Evolutionary conservation across 768 basidiomycete genomes (phyloP).

Genomic region (Podaxis sp.): DNA sequence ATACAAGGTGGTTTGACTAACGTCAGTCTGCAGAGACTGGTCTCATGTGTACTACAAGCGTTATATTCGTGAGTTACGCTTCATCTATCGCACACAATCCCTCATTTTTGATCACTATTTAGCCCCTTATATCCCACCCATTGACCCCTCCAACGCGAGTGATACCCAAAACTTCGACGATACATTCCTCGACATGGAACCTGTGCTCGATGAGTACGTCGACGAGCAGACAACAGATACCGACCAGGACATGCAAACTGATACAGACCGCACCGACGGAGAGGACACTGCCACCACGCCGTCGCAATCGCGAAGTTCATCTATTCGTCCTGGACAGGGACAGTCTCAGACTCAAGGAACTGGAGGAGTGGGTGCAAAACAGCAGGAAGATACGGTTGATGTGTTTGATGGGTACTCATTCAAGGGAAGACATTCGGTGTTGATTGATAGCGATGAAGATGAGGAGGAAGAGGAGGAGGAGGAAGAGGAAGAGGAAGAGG

Average conservation of each 20-base stretch:
- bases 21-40: constrained; percentile 65
- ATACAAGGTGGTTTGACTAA: constrained; percentile 10
- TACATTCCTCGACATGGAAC: constrained; percentile 93
- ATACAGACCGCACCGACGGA: constrained; percentile 64
- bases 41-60: constrained; percentile 91
- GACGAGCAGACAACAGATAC: constrained; percentile 51
- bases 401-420: constrained; percentile 95
- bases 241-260: constrained; percentile 41
- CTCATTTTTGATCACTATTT: constrained; percentile 10
- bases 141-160: constrained; percentile 85
- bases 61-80: constrained; percentile 73
- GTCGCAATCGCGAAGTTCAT: constrained; percentile 75
- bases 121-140: constrained; percentile 93
- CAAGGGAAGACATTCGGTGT: constrained; percentile 78
- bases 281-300: constrained; percentile 78
- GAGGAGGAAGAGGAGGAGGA: constrained; percentile 47
- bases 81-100: constrained; percentile 3
- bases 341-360: constrained; percentile 7
- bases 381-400: constrained; percentile 55
- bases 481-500: constrained; percentile 18
- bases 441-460: constrained; percentile 70
- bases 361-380: constrained; percentile 11
- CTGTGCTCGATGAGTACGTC: constrained; percentile 72
- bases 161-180: constrained; percentile 99
- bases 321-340: constrained; percentile 37